Evolutionary conservation across 495 filamentous ascomycete genomes (phyloP).

Genomic region (Penicillium salamii): DNA sequence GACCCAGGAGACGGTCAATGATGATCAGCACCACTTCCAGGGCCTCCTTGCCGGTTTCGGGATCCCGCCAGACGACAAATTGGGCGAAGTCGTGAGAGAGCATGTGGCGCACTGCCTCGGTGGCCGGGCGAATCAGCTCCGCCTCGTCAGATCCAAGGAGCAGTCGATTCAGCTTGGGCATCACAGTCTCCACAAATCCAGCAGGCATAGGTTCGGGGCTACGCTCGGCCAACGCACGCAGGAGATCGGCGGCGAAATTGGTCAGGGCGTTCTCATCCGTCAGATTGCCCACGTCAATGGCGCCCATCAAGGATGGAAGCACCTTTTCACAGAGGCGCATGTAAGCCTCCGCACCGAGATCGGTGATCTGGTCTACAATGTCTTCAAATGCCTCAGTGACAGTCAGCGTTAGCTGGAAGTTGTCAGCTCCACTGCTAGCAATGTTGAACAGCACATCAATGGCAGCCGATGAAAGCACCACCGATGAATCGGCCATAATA

Average conservation of each 20-base stretch:
- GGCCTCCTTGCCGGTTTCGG: constrained; percentile 71
- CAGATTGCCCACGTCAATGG: constrained; percentile 81
- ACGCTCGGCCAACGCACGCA: constrained; percentile 76
- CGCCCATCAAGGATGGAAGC: constrained; percentile 79
- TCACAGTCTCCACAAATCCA: constrained; percentile 77
- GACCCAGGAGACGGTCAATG: constrained; percentile 87
- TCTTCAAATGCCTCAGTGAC: constrained; percentile 91
- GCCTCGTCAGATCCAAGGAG: constrained; percentile 76
- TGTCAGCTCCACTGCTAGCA: constrained; percentile 80
- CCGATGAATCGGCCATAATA: constrained; percentile 70
- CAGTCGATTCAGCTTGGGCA: constrained; percentile 83
- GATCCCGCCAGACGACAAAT: constrained; percentile 74
- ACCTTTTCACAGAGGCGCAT: constrained; percentile 81
- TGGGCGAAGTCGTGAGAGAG: constrained; percentile 84
- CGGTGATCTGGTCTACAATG: constrained; percentile 64
- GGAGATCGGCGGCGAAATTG: constrained; percentile 78
- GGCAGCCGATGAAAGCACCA: constrained; percentile 67
- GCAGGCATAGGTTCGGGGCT: constrained; percentile 78
- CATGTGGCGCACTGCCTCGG: constrained; percentile 81
- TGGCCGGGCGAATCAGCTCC: constrained; percentile 83
- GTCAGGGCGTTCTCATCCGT: constrained; percentile 81
- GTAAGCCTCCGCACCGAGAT: constrained; percentile 65
- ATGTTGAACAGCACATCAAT: constrained; percentile 86
- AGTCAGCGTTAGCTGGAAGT: constrained; percentile 79
- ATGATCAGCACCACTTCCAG: constrained; percentile 86